A percentile compares a stretch with the other conserved stretches of the same genome.
Evolutionary conservation across 108 stramenopile genomes (phyloP).

Genomic region (Chaetoceros muelleri): DNA sequence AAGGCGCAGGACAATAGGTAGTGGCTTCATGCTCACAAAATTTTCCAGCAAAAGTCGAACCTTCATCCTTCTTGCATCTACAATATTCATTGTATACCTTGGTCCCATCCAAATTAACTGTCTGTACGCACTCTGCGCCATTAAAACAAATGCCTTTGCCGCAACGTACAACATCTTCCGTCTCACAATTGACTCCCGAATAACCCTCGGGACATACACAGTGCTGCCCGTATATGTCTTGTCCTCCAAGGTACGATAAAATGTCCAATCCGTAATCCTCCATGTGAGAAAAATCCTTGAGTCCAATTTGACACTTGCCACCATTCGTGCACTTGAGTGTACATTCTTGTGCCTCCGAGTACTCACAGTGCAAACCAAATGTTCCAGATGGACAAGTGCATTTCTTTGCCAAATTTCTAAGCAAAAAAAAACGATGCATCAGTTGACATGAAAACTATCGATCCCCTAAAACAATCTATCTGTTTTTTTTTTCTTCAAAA

Average conservation of each 20-base stretch:
- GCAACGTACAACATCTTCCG: constrained; percentile 1
- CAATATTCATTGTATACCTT: not conserved
- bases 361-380: not conserved
- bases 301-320: constrained; percentile 4
- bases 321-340: constrained; percentile 2
- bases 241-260: not conserved
- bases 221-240: not conserved
- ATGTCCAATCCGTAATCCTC: not conserved
- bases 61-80: not conserved
- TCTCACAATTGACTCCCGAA: constrained; percentile 11
- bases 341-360: not conserved
- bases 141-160: constrained; percentile 6
- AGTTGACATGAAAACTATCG: no score
- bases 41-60: constrained; percentile 1
- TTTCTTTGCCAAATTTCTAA: not conserved
- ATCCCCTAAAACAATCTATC: no score
- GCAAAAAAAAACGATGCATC: not conserved
- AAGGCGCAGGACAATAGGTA: constrained; percentile 4
- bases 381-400: not conserved
- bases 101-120: not conserved
- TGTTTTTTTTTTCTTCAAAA: no score
- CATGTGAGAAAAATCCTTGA: not conserved
- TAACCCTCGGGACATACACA: constrained; percentile 7
- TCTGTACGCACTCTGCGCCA: constrained; percentile 7
- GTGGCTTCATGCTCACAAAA: constrained; percentile 15